Evolutionary conservation across 768 basidiomycete genomes (phyloP), one percentile per base, ranked within the genome.

Genomic region (Boletus rubropictus): DNA sequence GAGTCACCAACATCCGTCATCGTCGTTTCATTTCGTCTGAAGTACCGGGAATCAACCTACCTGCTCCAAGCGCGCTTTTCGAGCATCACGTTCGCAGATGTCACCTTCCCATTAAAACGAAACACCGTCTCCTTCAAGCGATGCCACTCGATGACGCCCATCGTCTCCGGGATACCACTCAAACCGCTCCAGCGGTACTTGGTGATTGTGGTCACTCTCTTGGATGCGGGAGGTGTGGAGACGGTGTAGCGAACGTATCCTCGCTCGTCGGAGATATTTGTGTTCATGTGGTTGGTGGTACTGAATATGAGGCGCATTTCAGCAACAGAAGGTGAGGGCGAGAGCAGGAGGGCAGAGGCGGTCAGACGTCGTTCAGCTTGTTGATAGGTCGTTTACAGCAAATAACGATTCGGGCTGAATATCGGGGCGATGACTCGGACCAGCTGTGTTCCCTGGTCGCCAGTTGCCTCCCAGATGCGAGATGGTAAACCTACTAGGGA

Each of bases 131-230:
- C 47, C 14, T 39, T 56, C 33, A 50, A 15, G 12, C 28, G 35
- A 32, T 62, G 55, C 62, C 62, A 64, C 24, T 59, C 57, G 32
- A 64, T 62, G 41, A 52, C 31, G 7, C 55, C 57, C 52, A 59
- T 56, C 14, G 50, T 62, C 39, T 63, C 58, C 8, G 50, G 36
- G 6, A 57, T 45, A 18, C 48, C 21, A 12, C 9, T 51, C 7
- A 12, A 9, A 9, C 57, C 59, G 8, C 46, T 53, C 52, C 50
- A 51, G 3, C 41, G 57, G 27, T 59, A 57, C 48, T 55, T 64
- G 33, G 53, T 63, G 43, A 64, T 54, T 21, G 60, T 62, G 6
- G 62, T 63, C 28, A 57, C 46, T 22, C 53, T 51, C 36, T 59
- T 54, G 9, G 7, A 11, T 7, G 39, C 40, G 0, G 2, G 24